Evolutionary conservation across 2,329 filamentous ascomycete species (phyloP), one percentile per base, ranked within the genome.

Genomic region (Dothidotthia symphoricarpi): DNA sequence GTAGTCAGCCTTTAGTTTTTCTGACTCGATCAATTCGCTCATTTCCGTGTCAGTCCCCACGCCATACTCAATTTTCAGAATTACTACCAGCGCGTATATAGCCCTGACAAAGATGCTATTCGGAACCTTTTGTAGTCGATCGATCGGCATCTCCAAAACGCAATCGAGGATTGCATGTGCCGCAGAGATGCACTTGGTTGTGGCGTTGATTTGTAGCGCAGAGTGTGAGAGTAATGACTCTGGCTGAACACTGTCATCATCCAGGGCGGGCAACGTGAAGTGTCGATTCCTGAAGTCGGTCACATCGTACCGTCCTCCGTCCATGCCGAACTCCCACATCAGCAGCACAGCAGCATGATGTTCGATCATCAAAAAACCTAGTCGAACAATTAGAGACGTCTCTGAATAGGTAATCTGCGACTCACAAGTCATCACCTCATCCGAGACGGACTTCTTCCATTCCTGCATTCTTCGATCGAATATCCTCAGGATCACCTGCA

Each of bases 321-420:
- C 63, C 62, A 66, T 66, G 1, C 55, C 62, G 26, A 66, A 66
- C 28, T 66, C 63, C 55, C 59, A 66, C 56, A 64, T 65, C 0
- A 56, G 56, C 14, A 65, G 47, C 45, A 61, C 62, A 24, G 61
- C 38, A 41, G 19, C 10, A 7, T 1, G 12, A 16, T n/a, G 7
- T n/a, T 22, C 3, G 5, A 22, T 27, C 12, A 2, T 39, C 22
- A 45, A 35, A 15, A 24, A 14, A 17, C 15, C 12, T 11, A 16
- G 25, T 45, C 15, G 3, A 19, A 3, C 5, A 1, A 13, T 45
- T 34, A 41, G 28, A 9, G 7, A 3, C 12, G 9, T 14, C 19
- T 22, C 9, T 5, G 5, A 22, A 22, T 9, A 22, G 5, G 9
- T 22, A 22, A 22, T 6, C 9, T 22, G 9, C 19, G 9, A 40